These are phyloP conservation scores for Alternaria postmessia DNA, from an alignment of 2,329 filamentous ascomycete species.

Conservation along the genomic window DNA sequence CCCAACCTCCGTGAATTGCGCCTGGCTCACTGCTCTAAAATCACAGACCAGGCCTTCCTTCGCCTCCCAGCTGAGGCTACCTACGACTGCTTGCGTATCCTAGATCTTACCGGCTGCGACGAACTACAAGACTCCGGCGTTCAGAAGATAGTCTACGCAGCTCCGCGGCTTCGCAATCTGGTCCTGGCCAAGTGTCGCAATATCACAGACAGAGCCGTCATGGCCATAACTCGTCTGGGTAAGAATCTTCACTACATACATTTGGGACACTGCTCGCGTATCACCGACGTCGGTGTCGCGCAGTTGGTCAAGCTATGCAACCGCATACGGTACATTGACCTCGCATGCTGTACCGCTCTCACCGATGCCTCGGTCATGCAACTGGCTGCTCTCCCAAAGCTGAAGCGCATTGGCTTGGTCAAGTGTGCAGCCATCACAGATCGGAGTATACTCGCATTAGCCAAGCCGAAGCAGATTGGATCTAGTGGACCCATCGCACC, in stretches of 20 bases:
- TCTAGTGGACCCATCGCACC: slow-evolving; percentile 65
- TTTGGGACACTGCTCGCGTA: slow-evolving; percentile 88
- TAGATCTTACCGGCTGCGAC: slow-evolving; percentile 89
- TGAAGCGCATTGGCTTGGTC: slow-evolving; percentile 92
- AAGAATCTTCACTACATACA: slow-evolving; percentile 98
- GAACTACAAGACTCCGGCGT: slow-evolving; percentile 87
- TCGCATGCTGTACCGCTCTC: slow-evolving; percentile 90
- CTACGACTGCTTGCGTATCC: slow-evolving; percentile 89
- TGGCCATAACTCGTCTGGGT: slow-evolving; percentile 85
- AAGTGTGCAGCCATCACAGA: slow-evolving; percentile 94
- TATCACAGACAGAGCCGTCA: slow-evolving; percentile 87
- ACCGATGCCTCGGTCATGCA: slow-evolving; percentile 88
- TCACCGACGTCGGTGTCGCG: slow-evolving; percentile 89
- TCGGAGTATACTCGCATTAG: slow-evolving; percentile 83
- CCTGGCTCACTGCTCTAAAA: slow-evolving; percentile 81
- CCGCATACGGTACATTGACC: slow-evolving; percentile 93
- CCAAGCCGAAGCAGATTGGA: slow-evolving; percentile 67
- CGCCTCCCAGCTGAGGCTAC: slow-evolving; percentile 71
- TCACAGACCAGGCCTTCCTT: slow-evolving; percentile 89
- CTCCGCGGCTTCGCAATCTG: slow-evolving; percentile 88
- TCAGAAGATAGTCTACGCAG: slow-evolving; percentile 83
- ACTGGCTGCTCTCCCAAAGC: slow-evolving; percentile 85
- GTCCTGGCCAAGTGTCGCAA: slow-evolving; percentile 94
- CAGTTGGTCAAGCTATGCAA: slow-evolving; percentile 86
- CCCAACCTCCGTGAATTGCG: slow-evolving; percentile 89